Percentiles rank a stretch among this genome's conserved stretches.
phyloP scores from a whole-genome alignment of 1,284 basidiomycete species.

The Schizopora paradoxa region DNA sequence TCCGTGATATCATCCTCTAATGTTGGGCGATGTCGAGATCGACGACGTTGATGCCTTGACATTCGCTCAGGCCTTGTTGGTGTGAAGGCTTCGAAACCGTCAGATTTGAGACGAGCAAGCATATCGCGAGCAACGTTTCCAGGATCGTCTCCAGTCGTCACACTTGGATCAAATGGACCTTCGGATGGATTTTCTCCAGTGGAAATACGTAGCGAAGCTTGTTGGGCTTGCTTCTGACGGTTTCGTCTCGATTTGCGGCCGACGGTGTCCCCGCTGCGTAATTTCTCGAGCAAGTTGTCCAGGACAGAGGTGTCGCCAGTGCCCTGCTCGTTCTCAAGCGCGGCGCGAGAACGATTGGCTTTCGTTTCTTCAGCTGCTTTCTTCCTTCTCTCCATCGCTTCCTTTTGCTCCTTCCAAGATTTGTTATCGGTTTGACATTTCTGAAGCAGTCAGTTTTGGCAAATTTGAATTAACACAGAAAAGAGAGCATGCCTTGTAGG shows the following conservation, averaged over 20 bases:
- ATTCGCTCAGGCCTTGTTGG: too few relatives aligned
- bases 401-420: constrained; percentile 58
- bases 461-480: constrained; percentile 7
- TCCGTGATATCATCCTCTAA: too few relatives aligned
- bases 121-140: constrained; percentile 66
- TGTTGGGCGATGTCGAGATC: too few relatives aligned
- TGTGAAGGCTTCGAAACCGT: constrained; percentile 39
- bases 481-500: constrained; percentile 65
- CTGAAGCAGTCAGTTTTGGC: constrained; percentile 34
- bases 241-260: constrained; percentile 51
- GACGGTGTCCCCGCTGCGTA: constrained; percentile 63
- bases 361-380: constrained; percentile 59
- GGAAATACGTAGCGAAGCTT: constrained; percentile 37
- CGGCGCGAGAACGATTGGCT: constrained; percentile 47
- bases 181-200: constrained; percentile 18
- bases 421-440: constrained; percentile 83
- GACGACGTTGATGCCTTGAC: too few relatives aligned
- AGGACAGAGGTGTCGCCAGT: constrained; percentile 60
- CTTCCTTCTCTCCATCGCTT: constrained; percentile 59
- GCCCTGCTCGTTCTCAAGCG: constrained; percentile 41
- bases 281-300: constrained; percentile 68
- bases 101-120: constrained; percentile 65
- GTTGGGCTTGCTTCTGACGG: constrained; percentile 36
- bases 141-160: constrained; percentile 37
- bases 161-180: too few relatives aligned